Base-by-base conservation (phyloP, 1,284 basidiomycete genomes). In the Neolentinus lepideus region DNA sequence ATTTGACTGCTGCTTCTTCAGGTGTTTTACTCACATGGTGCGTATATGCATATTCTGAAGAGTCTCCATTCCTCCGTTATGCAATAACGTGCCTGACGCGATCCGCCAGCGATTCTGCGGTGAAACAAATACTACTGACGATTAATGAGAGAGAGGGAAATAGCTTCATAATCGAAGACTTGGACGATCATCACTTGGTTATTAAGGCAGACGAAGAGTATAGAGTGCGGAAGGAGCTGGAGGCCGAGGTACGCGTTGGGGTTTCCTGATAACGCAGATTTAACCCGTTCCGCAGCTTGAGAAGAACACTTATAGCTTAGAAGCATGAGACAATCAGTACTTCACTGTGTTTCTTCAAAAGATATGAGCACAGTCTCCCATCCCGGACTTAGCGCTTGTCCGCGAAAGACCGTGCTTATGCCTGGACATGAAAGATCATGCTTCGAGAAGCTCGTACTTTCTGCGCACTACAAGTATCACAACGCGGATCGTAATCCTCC, bases 51-150 rank as follows among this genome's bases (percentile, higher is more conserved):
- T 35, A 25, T 60, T 26, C 48, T 51, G 26, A 47, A 51, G 26
- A 31, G n/a, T 29, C 8, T 47, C 50, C n/a, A 21, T 47, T 22
- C 31, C 36, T 27, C 54, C 43, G 53, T 21, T 22, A 55, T 43
- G 46, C 43, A 38, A n/a, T n/a, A n/a, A n/a, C n/a, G n/a, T 25
- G 9, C 19, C 21, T 31, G 46, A 52, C 45, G 25, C 50, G 52
- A 9, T 4, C 16, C 35, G 25, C 19, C 64, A 93, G 92, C 65
- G 92, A 94, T 67, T 83, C 91, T 3, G 92, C 92, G 2, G 92
- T 94, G 54, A 94, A 94, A 71, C 92, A 94, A 67, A 93, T 94
- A 55, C 77, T 94, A 26, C 76, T 94, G 36, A 75, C 83, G 14
- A 82, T 94, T 78, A 90, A 95, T 68, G 88, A 92, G 69, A 83